Percentiles rank a stretch among this genome's conserved stretches.
Conservation (phyloP, 2,329 filamentous ascomycete genomes). For the Exophiala viscosa region DNA sequence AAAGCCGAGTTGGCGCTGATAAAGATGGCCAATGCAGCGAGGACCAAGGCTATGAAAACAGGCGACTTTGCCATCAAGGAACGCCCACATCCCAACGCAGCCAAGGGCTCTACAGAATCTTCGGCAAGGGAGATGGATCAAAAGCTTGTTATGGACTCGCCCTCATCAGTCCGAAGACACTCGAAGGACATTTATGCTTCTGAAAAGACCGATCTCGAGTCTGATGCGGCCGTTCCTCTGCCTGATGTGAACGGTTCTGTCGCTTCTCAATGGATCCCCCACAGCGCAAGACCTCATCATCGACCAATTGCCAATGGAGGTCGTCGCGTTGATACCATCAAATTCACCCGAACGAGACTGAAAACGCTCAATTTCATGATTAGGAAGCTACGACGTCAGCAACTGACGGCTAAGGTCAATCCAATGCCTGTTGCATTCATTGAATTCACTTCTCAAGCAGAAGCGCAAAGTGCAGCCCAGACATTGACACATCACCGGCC, state of each 20-base stretch:
- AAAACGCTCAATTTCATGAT: slow-evolving; percentile 33
- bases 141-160: slow-evolving; percentile 62
- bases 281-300: slow-evolving; percentile 32
- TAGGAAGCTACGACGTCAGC: slow-evolving; percentile 31
- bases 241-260: slow-evolving; percentile 36
- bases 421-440: slow-evolving; percentile 79
- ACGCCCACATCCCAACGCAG: slow-evolving; percentile 50
- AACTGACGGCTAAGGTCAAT: slow-evolving; percentile 32
- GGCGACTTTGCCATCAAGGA: slow-evolving; percentile 45
- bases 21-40: slow-evolving; percentile 67
- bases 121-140: slow-evolving; percentile 46
- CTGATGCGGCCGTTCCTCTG: slow-evolving; percentile 1
- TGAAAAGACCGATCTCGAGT: not conserved
- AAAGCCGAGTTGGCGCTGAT: slow-evolving; percentile 80
- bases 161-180: not conserved
- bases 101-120: slow-evolving; percentile 51
- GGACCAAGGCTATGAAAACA: slow-evolving; percentile 54
- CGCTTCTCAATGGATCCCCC: slow-evolving; percentile 36
- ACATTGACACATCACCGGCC: slow-evolving; percentile 80
- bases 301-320: slow-evolving; percentile 37
- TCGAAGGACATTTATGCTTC: slow-evolving; percentile 1
- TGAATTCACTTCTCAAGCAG: slow-evolving; percentile 76
- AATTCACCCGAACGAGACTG: slow-evolving; percentile 35
- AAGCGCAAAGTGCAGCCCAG: slow-evolving; percentile 82
- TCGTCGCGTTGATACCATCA: slow-evolving; percentile 37